A percentile compares a stretch with the other conserved stretches of the same genome.
Conservation (phyloP, 495 filamentous ascomycete genomes). For the Rhizodiscina lignyota region DNA sequence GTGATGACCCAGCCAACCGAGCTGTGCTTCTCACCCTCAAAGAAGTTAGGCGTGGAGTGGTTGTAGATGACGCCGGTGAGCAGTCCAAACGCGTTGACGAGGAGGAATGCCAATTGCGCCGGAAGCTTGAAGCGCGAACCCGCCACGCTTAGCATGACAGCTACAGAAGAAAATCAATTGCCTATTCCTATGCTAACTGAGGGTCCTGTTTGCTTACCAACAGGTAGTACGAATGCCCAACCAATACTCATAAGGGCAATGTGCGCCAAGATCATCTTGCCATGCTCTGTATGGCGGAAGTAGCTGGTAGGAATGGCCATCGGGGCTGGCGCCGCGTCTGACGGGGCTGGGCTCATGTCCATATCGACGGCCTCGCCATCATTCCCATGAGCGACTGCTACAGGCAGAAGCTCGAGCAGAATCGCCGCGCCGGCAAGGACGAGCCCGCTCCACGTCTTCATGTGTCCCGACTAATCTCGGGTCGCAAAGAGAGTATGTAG, state of each 20-base stretch:
- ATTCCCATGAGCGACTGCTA: conserved; percentile 18
- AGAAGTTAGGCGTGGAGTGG: conserved; percentile 69
- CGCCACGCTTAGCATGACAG: conserved; percentile 70
- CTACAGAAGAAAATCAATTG: conserved; percentile 23
- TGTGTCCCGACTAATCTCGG: too few species aligned
- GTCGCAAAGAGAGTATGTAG: too few species aligned
- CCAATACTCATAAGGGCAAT: conserved; percentile 61
- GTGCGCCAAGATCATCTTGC: conserved; percentile 55
- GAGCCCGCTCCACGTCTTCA: conserved; percentile 7
- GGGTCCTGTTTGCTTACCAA: conserved; percentile 39
- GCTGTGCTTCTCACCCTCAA: conserved; percentile 75
- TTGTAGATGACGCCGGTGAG: conserved; percentile 66
- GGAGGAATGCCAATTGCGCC: conserved; percentile 62
- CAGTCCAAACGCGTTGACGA: conserved; percentile 52
- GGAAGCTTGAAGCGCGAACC: conserved; percentile 57
- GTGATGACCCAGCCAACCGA: conserved; percentile 79
- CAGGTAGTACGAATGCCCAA: conserved; percentile 74
- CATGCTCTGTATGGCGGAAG: conserved; percentile 53
- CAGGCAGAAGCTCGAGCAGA: conserved; percentile 18
- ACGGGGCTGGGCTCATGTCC: conserved; percentile 3
- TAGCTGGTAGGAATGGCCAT: conserved; percentile 35
- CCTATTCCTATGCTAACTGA: neutral
- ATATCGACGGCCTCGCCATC: conserved; percentile 7
- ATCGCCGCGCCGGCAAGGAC: conserved; percentile 15
- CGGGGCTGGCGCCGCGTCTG: conserved; percentile 4